Base-by-base conservation (phyloP, 768 basidiomycete genomes). In the Rhodotorula taiwanensis region DNA sequence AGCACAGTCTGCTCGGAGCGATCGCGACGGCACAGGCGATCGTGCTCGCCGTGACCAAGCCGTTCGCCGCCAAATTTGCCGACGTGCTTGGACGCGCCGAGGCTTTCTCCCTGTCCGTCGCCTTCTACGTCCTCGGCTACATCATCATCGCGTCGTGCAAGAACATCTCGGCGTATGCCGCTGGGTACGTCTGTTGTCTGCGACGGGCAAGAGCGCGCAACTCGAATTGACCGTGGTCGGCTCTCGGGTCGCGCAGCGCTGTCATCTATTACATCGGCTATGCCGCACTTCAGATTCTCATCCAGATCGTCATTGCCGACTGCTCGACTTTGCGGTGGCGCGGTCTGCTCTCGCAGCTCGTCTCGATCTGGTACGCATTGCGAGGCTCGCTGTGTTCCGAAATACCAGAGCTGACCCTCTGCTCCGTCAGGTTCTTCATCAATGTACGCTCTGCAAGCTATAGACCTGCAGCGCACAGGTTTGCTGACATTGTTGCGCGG, bases 31-130 rank as follows among this genome's bases (percentile, higher is more conserved):
- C 49, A 2, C 52, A 58, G 66, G 77, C 63, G 5, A 59, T 72
- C 69, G 31, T 74, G 64, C 52, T 71, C 27, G 63, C 62, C 33
- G 64, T 48, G 49, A 78, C 78, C 27, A 87, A 87, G 76, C 86
- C 87, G 2, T 78, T 86, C 42, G 82, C 86, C 65, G 86, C 87
- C 2, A 87, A 87, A 75, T 74, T 87, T 44, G 83, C 86, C 14
- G 86, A 88, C 73, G 82, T 86, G 13, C 77, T 81, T 20, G 86
- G 86, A 28, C 80, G 87, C 70, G 84, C 83, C 25, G 79, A 79
- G 45, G 83, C 85, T 2, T 87, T 83, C 71, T 76, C 80, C 33
- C 65, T 80, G 43, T 82, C 65, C 80, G 81, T 83, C 43, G 44
- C 83, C 23, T 82, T 85, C 67, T 86, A 86, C 74, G 80, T 82